Evolutionary conservation across 1,284 basidiomycete genomes (phyloP), one percentile per base, ranked within the genome.

Genomic region (Pseudozyma sp.): DNA sequence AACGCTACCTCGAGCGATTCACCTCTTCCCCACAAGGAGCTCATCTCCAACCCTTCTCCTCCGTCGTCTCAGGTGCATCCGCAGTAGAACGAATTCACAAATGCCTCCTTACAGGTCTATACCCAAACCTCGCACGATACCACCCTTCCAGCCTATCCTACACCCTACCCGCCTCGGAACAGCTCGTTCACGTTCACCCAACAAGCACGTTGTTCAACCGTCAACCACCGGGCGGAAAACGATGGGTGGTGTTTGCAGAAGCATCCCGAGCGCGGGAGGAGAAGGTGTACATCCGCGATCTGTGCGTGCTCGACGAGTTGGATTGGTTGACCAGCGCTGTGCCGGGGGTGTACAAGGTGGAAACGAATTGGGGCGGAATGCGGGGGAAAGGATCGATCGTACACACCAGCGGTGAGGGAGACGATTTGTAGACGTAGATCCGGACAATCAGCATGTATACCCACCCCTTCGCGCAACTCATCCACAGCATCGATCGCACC

Each of bases 151-250:
- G 7, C 1, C 67, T 72, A 64, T 94, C 92, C 42, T 99, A 94
- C 85, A 87, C 90, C 24, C 24, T 24, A 16, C 92, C 91, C 52
- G 90, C 94, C 5, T 86, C 91, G 74, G 94, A 93, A 56, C 90
- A 92, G 24, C 29, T 4, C 30, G 85, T 98, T 17, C 90, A 94
- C 85, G 92, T 93, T 2, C 96, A 99, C 83, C 97, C 96, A 0
- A 93, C 91, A 11, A 97, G 94, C 2, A 93, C 97, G 10, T 87
- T 98, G 62, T 99, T 99, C 83, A 97, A 94, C 3, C 88, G 97
- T 40, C 93, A 92, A 77, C 92, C 96, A 2, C 88, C 90, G 16
- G 91, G 91, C 0, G 92, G 92, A 10, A 52, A 37, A n/a, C 4
- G 19, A 19, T 99, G 94, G 93, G 93, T 98, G 7, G 87, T 99